Evolutionary conservation across 108 stramenopile genomes (phyloP).

Genomic region (Skeletonema potamos): DNA sequence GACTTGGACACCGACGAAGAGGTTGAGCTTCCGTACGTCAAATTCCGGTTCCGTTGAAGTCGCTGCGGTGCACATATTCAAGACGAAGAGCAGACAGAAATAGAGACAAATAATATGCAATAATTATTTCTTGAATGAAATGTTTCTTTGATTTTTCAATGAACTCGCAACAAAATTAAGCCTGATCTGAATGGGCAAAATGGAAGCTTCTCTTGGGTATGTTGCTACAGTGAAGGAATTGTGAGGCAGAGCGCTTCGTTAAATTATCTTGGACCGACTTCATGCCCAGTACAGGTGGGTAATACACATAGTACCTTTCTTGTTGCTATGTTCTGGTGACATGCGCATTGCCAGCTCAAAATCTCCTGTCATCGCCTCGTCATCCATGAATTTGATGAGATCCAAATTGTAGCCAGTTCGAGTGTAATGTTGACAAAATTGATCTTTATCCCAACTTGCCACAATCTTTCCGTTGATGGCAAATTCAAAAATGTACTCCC

Average conservation of each 20-base stretch:
- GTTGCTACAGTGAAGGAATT: no score
- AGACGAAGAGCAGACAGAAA: not conserved
- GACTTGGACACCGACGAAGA: conserved; percentile 93
- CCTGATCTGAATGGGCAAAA: no score
- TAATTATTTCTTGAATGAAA: not conserved
- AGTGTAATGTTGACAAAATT: conserved; percentile 40
- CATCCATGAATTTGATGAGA: conserved; percentile 35
- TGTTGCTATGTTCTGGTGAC: not conserved
- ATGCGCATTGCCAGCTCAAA: conserved; percentile 37
- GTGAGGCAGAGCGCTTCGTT: no score
- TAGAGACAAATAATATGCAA: not conserved
- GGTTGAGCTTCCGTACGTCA: conserved; percentile 92
- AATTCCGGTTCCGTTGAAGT: conserved; percentile 79
- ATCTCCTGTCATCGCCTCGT: conserved; percentile 34
- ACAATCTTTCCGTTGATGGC: conserved; percentile 27
- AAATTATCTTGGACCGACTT: no score
- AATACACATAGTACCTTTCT: conserved; percentile 11
- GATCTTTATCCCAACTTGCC: conserved; percentile 17
- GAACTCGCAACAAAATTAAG: no score
- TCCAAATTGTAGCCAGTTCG: conserved; percentile 36
- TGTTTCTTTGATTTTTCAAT: not conserved
- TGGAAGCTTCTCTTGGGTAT: no score
- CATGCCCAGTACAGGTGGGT: conserved; percentile 35
- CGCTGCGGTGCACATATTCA: not conserved
- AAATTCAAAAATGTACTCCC: conserved; percentile 33